Percentiles rank a stretch among this genome's conserved stretches.
Evolutionary conservation across 169 alveolate genomes (phyloP).

Genomic region (Perkinsus olseni): DNA sequence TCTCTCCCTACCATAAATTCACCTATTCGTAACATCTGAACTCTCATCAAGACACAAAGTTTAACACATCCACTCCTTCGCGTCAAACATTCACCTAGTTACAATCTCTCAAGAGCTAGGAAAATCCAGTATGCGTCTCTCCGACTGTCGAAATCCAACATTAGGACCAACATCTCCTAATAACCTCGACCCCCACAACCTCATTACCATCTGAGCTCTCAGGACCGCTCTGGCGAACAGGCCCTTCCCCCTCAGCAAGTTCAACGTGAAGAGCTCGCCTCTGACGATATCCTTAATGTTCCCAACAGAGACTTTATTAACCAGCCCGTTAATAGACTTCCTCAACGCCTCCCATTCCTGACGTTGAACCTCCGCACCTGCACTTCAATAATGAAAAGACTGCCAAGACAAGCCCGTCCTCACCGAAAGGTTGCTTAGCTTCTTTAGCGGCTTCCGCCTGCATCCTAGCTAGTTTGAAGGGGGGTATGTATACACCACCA

Average conservation of each 20-base stretch:
- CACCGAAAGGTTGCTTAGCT: neutral
- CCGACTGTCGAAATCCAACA: no score
- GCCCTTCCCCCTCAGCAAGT: constrained; percentile 95
- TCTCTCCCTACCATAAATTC: no score
- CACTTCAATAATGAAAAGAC: constrained; percentile 28
- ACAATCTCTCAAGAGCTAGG: no score
- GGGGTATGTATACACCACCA: constrained; percentile 96
- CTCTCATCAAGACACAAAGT: no score
- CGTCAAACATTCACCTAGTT: no score
- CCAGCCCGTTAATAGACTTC: constrained; percentile 87
- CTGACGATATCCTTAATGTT: constrained; percentile 60
- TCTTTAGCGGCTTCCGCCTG: constrained; percentile 74
- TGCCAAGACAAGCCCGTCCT: neutral
- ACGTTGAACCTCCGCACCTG: constrained; percentile 79
- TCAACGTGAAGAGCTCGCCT: constrained; percentile 89
- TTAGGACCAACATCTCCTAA: no score
- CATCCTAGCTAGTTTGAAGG: constrained; percentile 84
- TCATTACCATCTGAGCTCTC: constrained; percentile 82
- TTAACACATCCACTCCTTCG: no score
- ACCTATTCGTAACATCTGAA: no score
- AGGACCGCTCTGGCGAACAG: constrained; percentile 87
- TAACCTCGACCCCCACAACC: no score
- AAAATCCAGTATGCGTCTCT: no score
- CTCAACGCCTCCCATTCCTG: constrained; percentile 94
- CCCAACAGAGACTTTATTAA: constrained; percentile 87